Evolutionary conservation across 106 monocot species (phyloP), one percentile per base, ranked within the genome.

Genomic region (Allium cepa): DNA sequence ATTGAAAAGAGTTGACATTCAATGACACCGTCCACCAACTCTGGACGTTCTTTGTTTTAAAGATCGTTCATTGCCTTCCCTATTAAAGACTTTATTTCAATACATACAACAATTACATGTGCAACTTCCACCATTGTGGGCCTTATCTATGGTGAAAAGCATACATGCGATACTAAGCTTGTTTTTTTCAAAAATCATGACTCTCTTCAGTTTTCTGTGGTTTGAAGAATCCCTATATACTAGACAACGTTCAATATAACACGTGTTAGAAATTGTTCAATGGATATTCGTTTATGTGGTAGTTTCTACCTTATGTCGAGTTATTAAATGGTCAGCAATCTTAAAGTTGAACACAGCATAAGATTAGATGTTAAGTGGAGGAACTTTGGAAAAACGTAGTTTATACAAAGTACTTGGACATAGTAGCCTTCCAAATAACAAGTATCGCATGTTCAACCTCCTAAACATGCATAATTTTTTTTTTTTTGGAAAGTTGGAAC

Each of bases 61-160:
- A 36, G 36, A 36, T 36, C 3, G 36, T 36, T 36, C 36, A 3
- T 36, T 36, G 1, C 36, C 3, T 51, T 81, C 73, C 62, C 69
- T 78, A 4, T 59, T 57, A 66, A 93, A 22, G 75, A 15, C 79
- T 81, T 28, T 68, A 56, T 46, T 84, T 86, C 17, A 87, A 13
- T 36, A 72, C 64, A 13, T 36, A 36, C 36, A 36, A 70, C 62
- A 45, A 87, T 68, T 67, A 81, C 81, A 46, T 79, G 74, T 9
- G 86, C 86, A 26, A 87, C 87, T 5, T 78, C 81, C 9, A 68
- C 51, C 87, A 92, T 85, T 63, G 74, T 75, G 6, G 88, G 85
- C 64, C 85, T 50, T 68, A 64, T 52, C 8, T 79, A 68, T 3
- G 85, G 83, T 1, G 75, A 58, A 59, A 28, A 26, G 36, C 10